Conservation (phyloP, 2,329 filamentous ascomycete genomes). For the Ploettnerulaceae sp. region DNA sequence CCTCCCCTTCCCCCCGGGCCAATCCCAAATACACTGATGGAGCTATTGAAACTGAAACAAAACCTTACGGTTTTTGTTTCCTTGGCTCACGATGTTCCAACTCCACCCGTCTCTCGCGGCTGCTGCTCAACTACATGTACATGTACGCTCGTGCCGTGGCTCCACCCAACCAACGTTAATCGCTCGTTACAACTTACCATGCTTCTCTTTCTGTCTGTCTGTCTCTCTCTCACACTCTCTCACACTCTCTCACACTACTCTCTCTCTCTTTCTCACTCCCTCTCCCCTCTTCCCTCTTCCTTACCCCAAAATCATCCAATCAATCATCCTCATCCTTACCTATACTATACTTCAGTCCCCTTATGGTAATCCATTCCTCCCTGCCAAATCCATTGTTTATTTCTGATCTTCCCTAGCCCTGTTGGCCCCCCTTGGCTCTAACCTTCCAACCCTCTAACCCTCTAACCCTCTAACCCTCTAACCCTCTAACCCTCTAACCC, state of each 20-base stretch:
- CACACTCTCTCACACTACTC: neutral
- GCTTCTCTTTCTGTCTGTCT: neutral
- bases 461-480: no score
- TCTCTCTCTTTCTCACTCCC: neutral
- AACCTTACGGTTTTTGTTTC: neutral
- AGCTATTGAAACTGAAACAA: no score
- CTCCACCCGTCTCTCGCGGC: neutral
- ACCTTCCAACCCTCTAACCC: no score
- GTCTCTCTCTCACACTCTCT: neutral
- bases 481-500: neutral
- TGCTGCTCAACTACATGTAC: neutral
- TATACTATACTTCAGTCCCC: neutral
- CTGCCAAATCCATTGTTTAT: neutral
- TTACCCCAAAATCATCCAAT: neutral
- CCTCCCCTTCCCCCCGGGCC: no score
- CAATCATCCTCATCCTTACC: neutral
- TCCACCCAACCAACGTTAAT: conserved; percentile 1
- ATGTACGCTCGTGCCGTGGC: neutral
- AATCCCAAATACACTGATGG: no score
- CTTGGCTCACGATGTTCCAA: neutral
- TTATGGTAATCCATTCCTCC: no score
- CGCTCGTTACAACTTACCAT: neutral
- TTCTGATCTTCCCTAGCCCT: neutral
- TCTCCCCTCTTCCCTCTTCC: neutral
- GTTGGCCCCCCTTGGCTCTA: conserved; percentile 3